Evolutionary conservation across 768 basidiomycete species (phyloP).

Genomic region (Psilocybe tampanensis): DNA sequence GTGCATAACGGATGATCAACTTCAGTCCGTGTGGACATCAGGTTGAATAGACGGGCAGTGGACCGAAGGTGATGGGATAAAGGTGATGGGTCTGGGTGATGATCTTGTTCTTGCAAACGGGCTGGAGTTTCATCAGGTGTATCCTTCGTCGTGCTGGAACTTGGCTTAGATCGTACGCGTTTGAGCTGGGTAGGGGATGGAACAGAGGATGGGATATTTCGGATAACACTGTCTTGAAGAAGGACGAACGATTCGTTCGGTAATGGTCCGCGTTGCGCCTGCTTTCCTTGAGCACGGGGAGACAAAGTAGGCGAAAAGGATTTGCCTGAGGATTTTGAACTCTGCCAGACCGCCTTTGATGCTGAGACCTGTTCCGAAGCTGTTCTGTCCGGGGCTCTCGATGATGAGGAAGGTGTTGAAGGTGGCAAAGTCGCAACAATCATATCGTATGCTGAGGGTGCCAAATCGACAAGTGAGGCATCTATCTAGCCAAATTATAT

Average conservation of each 20-base stretch:
- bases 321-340: constrained; percentile 46
- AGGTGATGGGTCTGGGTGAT: constrained; percentile 69
- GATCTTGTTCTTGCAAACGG: constrained; percentile 48
- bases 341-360: constrained; percentile 66
- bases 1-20: constrained; percentile 94
- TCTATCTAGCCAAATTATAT: constrained; percentile 59
- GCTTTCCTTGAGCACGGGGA: constrained; percentile 61
- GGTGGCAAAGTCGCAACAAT: constrained; percentile 71
- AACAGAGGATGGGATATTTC: constrained; percentile 62
- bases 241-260: constrained; percentile 93
- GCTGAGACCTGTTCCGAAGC: constrained; percentile 49
- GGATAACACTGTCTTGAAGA: constrained; percentile 80
- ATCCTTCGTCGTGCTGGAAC: constrained; percentile 27
- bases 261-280: constrained; percentile 53
- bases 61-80: constrained; percentile 79
- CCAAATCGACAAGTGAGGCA: constrained; percentile 86
- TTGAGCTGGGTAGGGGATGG: constrained; percentile 40
- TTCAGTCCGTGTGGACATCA: constrained; percentile 75
- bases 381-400: constrained; percentile 38
- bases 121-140: constrained; percentile 27
- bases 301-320: constrained; percentile 40
- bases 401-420: constrained; percentile 31
- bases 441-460: constrained; percentile 87
- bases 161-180: constrained; percentile 43
- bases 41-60: constrained; percentile 71